phyloP scores from a whole-genome alignment of 257 asterid genomes.

The Nicotiana obtusifolia region DNA sequence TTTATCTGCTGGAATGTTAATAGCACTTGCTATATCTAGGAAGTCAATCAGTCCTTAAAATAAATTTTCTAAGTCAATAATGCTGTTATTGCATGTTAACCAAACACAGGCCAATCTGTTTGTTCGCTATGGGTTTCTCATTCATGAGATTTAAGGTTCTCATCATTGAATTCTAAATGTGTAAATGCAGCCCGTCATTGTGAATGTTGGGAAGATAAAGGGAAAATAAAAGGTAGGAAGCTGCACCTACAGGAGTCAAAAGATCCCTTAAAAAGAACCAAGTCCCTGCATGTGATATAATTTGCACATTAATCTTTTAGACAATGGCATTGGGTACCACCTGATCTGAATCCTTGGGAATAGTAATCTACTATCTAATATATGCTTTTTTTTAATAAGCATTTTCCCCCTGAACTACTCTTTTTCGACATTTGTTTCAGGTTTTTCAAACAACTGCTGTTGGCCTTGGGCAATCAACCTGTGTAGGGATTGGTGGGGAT shows the following conservation, averaged over 20 bases:
- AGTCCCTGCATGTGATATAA: background rate
- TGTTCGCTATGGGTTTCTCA: background rate
- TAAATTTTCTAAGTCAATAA: background rate
- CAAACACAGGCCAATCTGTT: background rate
- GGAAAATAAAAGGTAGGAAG: too few relatives aligned
- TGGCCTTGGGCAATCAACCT: slow-evolving; percentile 96
- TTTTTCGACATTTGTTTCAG: slow-evolving; percentile 27
- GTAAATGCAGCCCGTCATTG: background rate
- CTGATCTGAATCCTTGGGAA: background rate
- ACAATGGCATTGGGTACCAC: background rate
- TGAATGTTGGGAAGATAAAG: background rate
- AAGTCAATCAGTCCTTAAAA: background rate
- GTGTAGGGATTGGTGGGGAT: slow-evolving; percentile 97
- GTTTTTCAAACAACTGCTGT: slow-evolving; percentile 98
- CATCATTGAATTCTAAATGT: background rate
- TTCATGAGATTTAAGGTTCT: background rate
- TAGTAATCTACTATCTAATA: background rate
- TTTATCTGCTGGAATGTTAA: background rate
- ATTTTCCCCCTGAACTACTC: background rate
- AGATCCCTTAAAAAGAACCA: background rate
- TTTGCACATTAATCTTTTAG: background rate
- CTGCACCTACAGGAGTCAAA: background rate
- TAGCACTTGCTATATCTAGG: background rate
- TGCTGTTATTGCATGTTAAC: background rate
- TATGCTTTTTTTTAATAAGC: background rate